Percentiles rank a stretch among this genome's conserved stretches.
Conservation (phyloP, 2,329 filamentous ascomycete genomes). For the Pyricularia grisea region DNA sequence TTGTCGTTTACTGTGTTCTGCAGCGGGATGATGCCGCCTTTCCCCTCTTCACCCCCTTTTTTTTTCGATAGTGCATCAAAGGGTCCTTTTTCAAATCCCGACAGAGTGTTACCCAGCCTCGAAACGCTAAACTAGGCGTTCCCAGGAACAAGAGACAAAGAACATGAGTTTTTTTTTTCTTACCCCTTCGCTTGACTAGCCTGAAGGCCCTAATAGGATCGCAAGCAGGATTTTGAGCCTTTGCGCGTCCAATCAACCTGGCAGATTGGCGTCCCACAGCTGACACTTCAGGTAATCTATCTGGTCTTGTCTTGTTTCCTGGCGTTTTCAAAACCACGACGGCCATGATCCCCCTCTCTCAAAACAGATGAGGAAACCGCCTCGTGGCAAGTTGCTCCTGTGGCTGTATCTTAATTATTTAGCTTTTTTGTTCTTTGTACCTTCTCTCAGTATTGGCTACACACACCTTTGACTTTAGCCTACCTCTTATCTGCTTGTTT, state of each 20-base stretch:
- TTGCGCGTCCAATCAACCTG: not conserved
- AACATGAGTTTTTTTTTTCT: not conserved
- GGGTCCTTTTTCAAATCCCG: too few relatives aligned
- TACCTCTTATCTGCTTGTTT: not conserved
- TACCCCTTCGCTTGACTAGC: not conserved
- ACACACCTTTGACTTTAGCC: not conserved
- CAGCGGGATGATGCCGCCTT: too few relatives aligned
- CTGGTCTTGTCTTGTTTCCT: not conserved
- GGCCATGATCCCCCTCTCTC: not conserved
- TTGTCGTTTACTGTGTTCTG: too few relatives aligned
- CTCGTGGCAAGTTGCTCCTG: not conserved
- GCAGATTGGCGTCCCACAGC: not conserved
- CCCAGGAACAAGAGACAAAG: not conserved
- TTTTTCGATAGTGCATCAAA: too few relatives aligned
- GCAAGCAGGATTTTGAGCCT: not conserved
- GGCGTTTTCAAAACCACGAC: not conserved
- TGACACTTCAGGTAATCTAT: not conserved
- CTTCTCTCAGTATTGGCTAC: not conserved
- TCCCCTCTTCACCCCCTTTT: too few relatives aligned
- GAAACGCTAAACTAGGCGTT: not conserved
- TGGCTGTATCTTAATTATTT: not conserved
- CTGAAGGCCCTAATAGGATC: not conserved
- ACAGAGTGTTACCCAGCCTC: not conserved
- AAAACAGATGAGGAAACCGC: not conserved
- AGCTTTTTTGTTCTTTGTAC: too few relatives aligned